A percentile compares a stretch with the other conserved stretches of the same genome.
phyloP scores from a whole-genome alignment of 2,329 filamentous ascomycete genomes.

The Epichloe brachyelytri region DNA sequence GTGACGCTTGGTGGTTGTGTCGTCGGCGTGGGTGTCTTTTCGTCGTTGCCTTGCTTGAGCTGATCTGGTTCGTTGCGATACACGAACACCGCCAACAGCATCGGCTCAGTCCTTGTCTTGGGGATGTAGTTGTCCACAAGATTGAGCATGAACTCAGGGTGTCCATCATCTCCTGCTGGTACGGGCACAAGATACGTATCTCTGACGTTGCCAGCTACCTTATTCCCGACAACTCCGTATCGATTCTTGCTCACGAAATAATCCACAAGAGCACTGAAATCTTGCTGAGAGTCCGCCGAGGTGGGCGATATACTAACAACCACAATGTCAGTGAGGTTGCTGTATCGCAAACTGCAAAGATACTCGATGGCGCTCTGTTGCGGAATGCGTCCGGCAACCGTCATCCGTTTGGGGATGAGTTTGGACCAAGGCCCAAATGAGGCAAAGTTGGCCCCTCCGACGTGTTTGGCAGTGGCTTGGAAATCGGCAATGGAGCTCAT shows the following conservation, averaged over 20 bases:
- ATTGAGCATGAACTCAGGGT: constrained; percentile 80
- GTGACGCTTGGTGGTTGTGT: constrained; percentile 8
- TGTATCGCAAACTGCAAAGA: constrained; percentile 74
- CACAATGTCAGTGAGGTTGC: constrained; percentile 68
- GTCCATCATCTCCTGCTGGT: constrained; percentile 52
- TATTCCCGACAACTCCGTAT: constrained; percentile 79
- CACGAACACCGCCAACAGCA: constrained; percentile 76
- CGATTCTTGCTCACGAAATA: constrained; percentile 75
- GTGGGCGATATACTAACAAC: constrained; percentile 61
- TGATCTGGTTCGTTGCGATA: constrained; percentile 49
- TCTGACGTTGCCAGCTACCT: constrained; percentile 60
- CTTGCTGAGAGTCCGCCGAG: constrained; percentile 43
- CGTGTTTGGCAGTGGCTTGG: constrained; percentile 62
- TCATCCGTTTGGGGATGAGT: constrained; percentile 57
- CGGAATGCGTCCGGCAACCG: constrained; percentile 68
- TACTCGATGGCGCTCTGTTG: constrained; percentile 80
- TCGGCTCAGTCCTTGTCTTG: constrained; percentile 54
- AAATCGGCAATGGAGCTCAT: constrained; percentile 74
- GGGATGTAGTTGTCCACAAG: constrained; percentile 77
- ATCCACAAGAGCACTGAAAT: constrained; percentile 67
- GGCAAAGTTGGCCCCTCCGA: constrained; percentile 68
- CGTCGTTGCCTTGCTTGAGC: constrained; percentile 16
- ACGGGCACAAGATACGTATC: constrained; percentile 89
- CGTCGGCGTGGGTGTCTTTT: constrained; percentile 3
- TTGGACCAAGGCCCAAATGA: constrained; percentile 57